phyloP scores from a whole-genome alignment of 1,139 yeast species.

The Nadsonia commutata region DNA sequence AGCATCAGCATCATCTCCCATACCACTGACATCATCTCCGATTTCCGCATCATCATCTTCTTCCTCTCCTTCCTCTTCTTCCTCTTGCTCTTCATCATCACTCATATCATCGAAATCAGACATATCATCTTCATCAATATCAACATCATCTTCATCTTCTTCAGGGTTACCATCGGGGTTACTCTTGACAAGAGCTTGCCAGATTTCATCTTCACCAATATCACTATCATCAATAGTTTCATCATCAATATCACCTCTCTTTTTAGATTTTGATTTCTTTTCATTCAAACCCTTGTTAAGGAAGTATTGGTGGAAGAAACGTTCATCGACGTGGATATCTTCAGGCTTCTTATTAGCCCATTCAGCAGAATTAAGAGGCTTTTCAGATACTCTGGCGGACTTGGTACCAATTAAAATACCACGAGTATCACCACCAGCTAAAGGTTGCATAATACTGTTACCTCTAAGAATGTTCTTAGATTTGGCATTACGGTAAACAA shows the following conservation, averaged over 20 bases:
- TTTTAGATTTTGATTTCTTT: slow-evolving; percentile 12
- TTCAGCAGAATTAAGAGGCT: slow-evolving; percentile 69
- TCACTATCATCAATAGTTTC: slow-evolving; percentile 26
- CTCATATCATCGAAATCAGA: slow-evolving; percentile 4
- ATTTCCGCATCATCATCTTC: slow-evolving; percentile 7
- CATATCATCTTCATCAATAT: slow-evolving; percentile 10
- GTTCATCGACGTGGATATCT: slow-evolving; percentile 74
- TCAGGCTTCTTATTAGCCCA: slow-evolving; percentile 58
- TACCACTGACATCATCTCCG: slow-evolving; percentile 1
- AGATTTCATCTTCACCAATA: slow-evolving; percentile 62
- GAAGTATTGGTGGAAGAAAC: slow-evolving; percentile 82
- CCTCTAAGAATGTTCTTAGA: slow-evolving; percentile 62
- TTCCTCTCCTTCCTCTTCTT: slow-evolving; percentile 4
- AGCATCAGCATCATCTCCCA: slow-evolving; percentile 8
- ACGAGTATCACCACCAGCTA: slow-evolving; percentile 75
- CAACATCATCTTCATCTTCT: slow-evolving; percentile 22
- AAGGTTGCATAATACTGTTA: slow-evolving; percentile 91
- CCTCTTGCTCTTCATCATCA: background rate
- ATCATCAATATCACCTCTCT: slow-evolving; percentile 11
- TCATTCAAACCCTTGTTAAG: slow-evolving; percentile 39
- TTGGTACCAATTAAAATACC: slow-evolving; percentile 56
- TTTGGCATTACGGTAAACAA: slow-evolving; percentile 87
- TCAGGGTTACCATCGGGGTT: slow-evolving; percentile 68
- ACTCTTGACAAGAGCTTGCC: slow-evolving; percentile 79
- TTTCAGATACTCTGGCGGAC: slow-evolving; percentile 20